Percentiles rank a stretch among this genome's conserved stretches.
Conservation (phyloP, 371 early-diverging fungal species). For the Mortierella sp. region DNA sequence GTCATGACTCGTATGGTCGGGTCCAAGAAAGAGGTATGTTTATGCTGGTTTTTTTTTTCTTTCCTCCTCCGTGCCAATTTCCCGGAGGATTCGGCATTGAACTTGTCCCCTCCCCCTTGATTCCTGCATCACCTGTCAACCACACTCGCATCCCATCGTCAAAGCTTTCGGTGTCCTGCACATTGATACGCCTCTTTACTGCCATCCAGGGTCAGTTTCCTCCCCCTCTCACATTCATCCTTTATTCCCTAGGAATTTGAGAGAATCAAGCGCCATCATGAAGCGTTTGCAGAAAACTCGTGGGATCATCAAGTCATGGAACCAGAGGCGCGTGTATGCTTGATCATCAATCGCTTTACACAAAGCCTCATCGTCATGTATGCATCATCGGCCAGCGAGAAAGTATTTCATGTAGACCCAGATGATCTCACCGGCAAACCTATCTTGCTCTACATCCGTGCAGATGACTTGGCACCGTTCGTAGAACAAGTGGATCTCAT, state of each 20-base stretch:
- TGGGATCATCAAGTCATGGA: conserved; percentile 25
- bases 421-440: conserved; percentile 31
- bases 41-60: too few species aligned
- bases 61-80: too few species aligned
- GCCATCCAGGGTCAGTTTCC: too few species aligned
- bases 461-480: conserved; percentile 28
- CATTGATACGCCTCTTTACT: too few species aligned
- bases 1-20: conserved; percentile 32
- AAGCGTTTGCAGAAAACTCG: conserved; percentile 16
- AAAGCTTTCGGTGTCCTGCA: too few species aligned
- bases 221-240: not conserved
- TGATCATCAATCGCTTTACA: conserved; percentile 44
- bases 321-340: conserved; percentile 37
- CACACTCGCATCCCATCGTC: too few species aligned
- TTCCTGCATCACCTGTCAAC: too few species aligned
- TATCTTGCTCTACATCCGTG: conserved; percentile 25
- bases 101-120: too few species aligned
- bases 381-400: conserved; percentile 21
- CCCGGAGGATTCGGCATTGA: too few species aligned
- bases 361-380: conserved; percentile 31
- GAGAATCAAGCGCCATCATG: conserved; percentile 25
- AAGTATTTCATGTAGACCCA: conserved; percentile 18
- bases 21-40: conserved; percentile 19
- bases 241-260: conserved; percentile 21
- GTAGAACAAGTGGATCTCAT: conserved; percentile 30